Conservation (phyloP, 2,329 filamentous ascomycete genomes). For the Colletotrichum phormii region DNA sequence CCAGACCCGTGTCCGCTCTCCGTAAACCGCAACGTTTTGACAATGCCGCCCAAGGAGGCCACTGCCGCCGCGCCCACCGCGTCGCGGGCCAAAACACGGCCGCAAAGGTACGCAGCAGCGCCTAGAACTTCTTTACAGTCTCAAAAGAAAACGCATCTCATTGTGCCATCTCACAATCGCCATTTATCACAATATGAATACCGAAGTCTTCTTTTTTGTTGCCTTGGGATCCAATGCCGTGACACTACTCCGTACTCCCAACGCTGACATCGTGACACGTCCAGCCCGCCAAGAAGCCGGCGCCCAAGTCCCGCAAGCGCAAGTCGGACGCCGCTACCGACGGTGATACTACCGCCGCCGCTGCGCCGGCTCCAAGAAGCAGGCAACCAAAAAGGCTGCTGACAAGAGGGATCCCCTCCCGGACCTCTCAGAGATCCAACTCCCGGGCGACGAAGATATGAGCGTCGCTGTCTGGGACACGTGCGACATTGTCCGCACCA, state of each 20-base stretch:
- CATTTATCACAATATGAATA: neutral
- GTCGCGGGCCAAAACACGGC: neutral
- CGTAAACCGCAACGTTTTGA: neutral
- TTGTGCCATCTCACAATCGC: neutral
- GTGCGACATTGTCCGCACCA: constrained; percentile 68
- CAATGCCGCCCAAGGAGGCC: constrained; percentile 13
- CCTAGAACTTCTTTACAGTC: neutral
- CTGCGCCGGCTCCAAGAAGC: neutral
- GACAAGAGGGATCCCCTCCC: constrained; percentile 2
- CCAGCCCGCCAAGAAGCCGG: constrained; percentile 9
- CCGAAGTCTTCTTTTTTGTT: too few species aligned
- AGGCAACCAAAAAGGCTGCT: neutral
- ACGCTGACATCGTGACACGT: constrained; percentile 7
- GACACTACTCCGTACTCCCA: neutral
- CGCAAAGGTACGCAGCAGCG: neutral
- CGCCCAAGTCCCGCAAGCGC: constrained; percentile 26
- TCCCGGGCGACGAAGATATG: constrained; percentile 60
- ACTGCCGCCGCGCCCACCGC: neutral
- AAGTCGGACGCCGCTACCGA: constrained; percentile 30
- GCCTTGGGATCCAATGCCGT: neutral
- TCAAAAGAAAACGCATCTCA: neutral
- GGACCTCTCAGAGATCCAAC: constrained; percentile 51
- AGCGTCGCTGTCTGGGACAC: constrained; percentile 65
- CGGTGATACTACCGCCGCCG: neutral
- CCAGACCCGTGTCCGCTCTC: constrained; percentile 1